phyloP scores from a whole-genome alignment of 164 flowering plant species.

The Pachysandra terminalis region DNA sequence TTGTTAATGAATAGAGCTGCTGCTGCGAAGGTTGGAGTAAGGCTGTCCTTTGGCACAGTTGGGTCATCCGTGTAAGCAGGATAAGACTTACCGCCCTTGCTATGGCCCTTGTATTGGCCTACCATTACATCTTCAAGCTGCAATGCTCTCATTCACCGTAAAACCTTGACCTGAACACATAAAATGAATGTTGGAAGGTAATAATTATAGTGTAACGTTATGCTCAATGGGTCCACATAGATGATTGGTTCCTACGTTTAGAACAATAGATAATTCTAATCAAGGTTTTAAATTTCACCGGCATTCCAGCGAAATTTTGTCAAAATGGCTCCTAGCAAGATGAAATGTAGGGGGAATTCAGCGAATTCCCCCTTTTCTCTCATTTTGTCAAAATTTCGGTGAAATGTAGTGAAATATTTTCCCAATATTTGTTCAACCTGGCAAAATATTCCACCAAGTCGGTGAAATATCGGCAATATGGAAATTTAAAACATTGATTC shows the following conservation, averaged over 20 bases:
- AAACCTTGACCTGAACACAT: constrained; percentile 66
- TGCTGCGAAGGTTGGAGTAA: constrained; percentile 82
- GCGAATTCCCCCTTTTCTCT: too few relatives aligned
- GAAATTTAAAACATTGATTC: too few relatives aligned
- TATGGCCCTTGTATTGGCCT: constrained; percentile 77
- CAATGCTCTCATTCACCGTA: constrained; percentile 68
- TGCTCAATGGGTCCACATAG: background rate
- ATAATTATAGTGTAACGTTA: background rate
- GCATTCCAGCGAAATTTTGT: too few relatives aligned
- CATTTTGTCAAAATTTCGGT: too few relatives aligned
- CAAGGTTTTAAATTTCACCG: too few relatives aligned
- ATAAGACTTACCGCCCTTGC: constrained; percentile 44
- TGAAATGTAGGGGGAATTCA: too few relatives aligned
- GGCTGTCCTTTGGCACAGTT: constrained; percentile 58
- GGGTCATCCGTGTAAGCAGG: constrained; percentile 72
- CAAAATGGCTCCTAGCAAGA: too few relatives aligned
- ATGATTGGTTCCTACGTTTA: background rate
- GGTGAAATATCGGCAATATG: too few relatives aligned
- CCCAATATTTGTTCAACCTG: too few relatives aligned
- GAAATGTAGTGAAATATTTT: too few relatives aligned
- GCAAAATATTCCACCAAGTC: too few relatives aligned
- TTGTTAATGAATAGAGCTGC: constrained; percentile 79
- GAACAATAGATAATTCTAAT: background rate
- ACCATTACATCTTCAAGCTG: constrained; percentile 54
- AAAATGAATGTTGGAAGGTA: background rate